Base-by-base conservation (phyloP, 495 filamentous ascomycete species). In the Pseudevernia furfuracea region DNA sequence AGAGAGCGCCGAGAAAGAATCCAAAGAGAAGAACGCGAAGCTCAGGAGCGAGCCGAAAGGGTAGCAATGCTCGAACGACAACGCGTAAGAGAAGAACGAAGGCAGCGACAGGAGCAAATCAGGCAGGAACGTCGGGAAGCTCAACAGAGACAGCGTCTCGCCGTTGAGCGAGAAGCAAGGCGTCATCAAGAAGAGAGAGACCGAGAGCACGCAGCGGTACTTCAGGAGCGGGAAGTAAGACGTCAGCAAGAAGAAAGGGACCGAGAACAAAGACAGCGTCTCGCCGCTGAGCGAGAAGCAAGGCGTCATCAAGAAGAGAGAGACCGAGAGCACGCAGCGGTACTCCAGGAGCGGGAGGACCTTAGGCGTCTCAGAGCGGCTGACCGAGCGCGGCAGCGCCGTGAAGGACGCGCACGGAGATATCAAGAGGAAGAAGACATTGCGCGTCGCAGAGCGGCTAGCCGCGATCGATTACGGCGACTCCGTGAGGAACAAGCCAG, bases 21-120 rank as follows among this genome's bases (percentile, higher is more conserved):
- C n/a, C 36, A 39, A 34, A 43, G 59, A 4, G 28, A 34, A 53
- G 57, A 68, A 59, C 66, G 46, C 12, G 62, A 62, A 60, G 66
- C 66, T 44, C 66, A 32, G 36, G 38, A 60, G 17, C 61, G 66
- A n/a, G 66, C 66, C 36, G n/a, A n/a, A n/a, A n/a, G n/a, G n/a
- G n/a, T n/a, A n/a, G 34, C 15, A 46, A 9, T 19, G n/a, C 39
- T 43, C 7, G 39, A 46, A 46, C 43, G 62, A 46, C 36, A 61
- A 48, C 56, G 62, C 43, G 23, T 34, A n/a, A 25, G 34, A 23
- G 60, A 62, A 3, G 60, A 30, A 23, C 12, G 3, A 8, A 53
- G 28, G 0, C 12, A 53, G 17, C 28, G 52, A 21, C 23, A 21
- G 28, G 49, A 53, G 28, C 49, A 44, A 44, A 44, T 21, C 41